Evolutionary conservation across 257 asterid species (phyloP), one percentile per base, ranked within the genome.

Genomic region (Solanum medicagineum): DNA sequence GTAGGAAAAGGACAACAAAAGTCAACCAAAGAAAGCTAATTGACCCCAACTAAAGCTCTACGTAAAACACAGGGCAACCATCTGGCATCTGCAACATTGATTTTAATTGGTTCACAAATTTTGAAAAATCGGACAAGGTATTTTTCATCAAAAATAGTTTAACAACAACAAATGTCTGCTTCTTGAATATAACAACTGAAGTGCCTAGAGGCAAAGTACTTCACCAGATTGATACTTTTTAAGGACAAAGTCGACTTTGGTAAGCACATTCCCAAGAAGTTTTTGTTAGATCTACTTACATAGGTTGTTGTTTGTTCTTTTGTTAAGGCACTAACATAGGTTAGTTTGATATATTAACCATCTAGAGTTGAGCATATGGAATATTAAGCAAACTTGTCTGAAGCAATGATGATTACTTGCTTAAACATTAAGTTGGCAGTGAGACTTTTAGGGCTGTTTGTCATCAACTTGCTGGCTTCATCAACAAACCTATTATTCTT

Each of bases 401-500:
- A 81, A n/a, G 84, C 14, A 66, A 42, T 32, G 84, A 63, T 51
- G 88, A 94, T 92, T 88, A 90, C 99, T 32, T 32, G 36, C 36
- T 32, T 32, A 32, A 32, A 32, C 36, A 2, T 32, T 32, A 15
- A 74, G 47, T 6, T 74, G 42, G 62, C 24, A 24, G 1, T 51
- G 60, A 75, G 15, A 24, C 62, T 14, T 14, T 77, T 24, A 77
- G 47, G 82, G 82, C 16, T 77, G 82, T 24, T 77, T 77, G 47
- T 77, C 82, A 49, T 40, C 44, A 24, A n/a, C 49, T 75, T 49
- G 44, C 62, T 75, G 15, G 45, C 82, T 75, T 75, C 82, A 77
- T 26, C 24, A 77, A 51, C 60, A 51, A 62, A 45, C 15, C 63
- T 77, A 51, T 32, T 32, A 4, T 32, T 32, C 36, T 32, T 32